Percentiles rank a stretch among this genome's conserved stretches.
Conservation (phyloP, 805 yeast species). For the Yamadazyma takamatsuzukensis region DNA sequence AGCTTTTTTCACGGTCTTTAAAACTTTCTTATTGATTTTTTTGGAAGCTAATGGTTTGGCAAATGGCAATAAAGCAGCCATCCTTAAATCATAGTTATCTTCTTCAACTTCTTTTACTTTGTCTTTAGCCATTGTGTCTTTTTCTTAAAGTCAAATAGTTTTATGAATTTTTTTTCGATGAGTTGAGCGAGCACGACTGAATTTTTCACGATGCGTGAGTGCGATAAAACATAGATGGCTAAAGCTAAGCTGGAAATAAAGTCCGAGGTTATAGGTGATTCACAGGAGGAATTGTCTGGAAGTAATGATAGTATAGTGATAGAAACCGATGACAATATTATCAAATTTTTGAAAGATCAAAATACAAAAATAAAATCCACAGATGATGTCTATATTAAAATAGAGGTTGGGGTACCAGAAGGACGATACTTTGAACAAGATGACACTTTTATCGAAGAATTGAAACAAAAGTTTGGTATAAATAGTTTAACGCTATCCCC, state of each 20-base stretch:
- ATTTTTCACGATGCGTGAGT: not conserved
- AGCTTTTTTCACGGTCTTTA: constrained; percentile 95
- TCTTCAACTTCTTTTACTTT: constrained; percentile 46
- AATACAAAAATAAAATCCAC: constrained; percentile 1
- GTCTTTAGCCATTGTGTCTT: constrained; percentile 49
- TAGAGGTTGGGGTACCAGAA: constrained; percentile 21
- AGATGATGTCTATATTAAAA: constrained; percentile 7
- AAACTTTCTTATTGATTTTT: constrained; percentile 89
- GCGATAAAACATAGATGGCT: not conserved
- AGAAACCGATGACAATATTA: constrained; percentile 1
- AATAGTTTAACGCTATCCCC: constrained; percentile 20
- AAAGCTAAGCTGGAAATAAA: not conserved
- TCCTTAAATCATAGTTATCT: constrained; percentile 88
- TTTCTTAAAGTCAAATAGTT: too few relatives aligned
- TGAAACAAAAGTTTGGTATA: constrained; percentile 20
- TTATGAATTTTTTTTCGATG: constrained; percentile 5
- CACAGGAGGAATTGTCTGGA: not conserved
- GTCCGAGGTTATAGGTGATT: not conserved
- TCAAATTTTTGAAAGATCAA: not conserved
- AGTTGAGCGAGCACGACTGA: not conserved
- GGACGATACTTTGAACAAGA: constrained; percentile 19
- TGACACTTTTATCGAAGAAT: constrained; percentile 7
- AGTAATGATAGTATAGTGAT: not conserved
- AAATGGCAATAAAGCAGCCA: constrained; percentile 87
- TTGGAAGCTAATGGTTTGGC: constrained; percentile 95